Conservation (phyloP, 495 filamentous ascomycete genomes). For the Aspergillus bridgeri region DNA sequence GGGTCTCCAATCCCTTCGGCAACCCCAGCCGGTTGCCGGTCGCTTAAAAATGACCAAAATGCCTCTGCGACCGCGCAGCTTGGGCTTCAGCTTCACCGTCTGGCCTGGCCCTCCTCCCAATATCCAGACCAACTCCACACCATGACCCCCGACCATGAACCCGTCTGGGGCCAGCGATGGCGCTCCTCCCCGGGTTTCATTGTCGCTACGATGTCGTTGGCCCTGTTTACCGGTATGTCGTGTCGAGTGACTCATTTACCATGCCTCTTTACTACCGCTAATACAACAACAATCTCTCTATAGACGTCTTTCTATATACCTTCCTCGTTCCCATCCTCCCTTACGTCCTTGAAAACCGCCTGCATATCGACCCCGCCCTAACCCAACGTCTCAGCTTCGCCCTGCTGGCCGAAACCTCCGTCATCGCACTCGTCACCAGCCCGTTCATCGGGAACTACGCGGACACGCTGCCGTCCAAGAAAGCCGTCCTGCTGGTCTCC, state of each 20-base stretch:
- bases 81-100: too few species aligned
- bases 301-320: constrained; percentile 28
- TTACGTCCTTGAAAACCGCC: constrained; percentile 25
- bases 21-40: background rate
- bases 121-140: background rate
- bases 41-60: background rate
- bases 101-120: too few species aligned
- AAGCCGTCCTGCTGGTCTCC: constrained; percentile 11
- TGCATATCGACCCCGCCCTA: constrained; percentile 17
- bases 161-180: constrained; percentile 19
- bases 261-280: background rate
- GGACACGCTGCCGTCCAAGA: constrained; percentile 15
- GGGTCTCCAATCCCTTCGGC: background rate
- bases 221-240: constrained; percentile 19
- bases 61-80: too few species aligned
- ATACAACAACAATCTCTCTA: background rate
- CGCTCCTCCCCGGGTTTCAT: constrained; percentile 25
- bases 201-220: constrained; percentile 22
- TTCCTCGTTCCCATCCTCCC: constrained; percentile 30
- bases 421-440: constrained; percentile 20
- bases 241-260: too few species aligned
- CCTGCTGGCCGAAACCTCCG: constrained; percentile 19
- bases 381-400: constrained; percentile 25
- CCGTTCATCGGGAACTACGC: constrained; percentile 23
- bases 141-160: background rate